Conservation (phyloP, 495 filamentous ascomycete species). For the Trichoderma parareesei region DNA sequence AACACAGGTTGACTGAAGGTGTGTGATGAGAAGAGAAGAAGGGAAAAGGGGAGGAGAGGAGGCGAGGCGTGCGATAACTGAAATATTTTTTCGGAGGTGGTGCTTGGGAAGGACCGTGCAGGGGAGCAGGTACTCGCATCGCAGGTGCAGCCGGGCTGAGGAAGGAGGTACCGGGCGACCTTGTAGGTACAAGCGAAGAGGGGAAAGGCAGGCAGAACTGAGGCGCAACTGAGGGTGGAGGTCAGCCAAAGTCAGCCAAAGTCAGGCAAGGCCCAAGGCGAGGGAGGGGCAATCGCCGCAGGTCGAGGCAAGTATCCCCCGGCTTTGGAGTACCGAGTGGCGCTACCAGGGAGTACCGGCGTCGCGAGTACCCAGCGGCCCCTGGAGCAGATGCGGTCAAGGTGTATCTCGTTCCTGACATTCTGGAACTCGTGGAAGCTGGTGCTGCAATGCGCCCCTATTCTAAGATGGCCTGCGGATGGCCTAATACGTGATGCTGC, state of each 20-base stretch:
- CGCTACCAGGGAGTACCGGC: not conserved
- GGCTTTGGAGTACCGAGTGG: not conserved
- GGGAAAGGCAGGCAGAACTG: not conserved
- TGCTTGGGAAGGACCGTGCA: constrained; percentile 5
- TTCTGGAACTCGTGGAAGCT: constrained; percentile 7
- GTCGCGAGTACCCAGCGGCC: not conserved
- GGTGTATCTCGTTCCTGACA: not conserved
- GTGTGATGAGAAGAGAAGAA: constrained; percentile 20
- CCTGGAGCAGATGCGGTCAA: constrained; percentile 8
- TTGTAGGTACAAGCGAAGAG: not conserved
- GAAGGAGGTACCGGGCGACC: not conserved
- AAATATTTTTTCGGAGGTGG: constrained; percentile 13
- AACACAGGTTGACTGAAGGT: constrained; percentile 23
- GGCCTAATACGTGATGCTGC: too few species aligned
- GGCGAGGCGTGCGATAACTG: constrained; percentile 8
- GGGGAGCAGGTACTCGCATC: constrained; percentile 7
- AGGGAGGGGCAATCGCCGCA: too few species aligned
- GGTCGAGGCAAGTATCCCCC: not conserved
- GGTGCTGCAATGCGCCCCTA: not conserved
- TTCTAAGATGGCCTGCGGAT: not conserved
- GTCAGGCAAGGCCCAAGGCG: not conserved
- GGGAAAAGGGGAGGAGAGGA: constrained; percentile 28
- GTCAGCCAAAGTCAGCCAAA: not conserved
- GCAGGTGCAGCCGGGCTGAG: not conserved
- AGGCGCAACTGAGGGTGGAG: too few species aligned